A percentile compares a stretch with the other conserved stretches of the same genome.
Conservation (phyloP, 2,329 filamentous ascomycete species). For the Fusarium virguliforme region DNA sequence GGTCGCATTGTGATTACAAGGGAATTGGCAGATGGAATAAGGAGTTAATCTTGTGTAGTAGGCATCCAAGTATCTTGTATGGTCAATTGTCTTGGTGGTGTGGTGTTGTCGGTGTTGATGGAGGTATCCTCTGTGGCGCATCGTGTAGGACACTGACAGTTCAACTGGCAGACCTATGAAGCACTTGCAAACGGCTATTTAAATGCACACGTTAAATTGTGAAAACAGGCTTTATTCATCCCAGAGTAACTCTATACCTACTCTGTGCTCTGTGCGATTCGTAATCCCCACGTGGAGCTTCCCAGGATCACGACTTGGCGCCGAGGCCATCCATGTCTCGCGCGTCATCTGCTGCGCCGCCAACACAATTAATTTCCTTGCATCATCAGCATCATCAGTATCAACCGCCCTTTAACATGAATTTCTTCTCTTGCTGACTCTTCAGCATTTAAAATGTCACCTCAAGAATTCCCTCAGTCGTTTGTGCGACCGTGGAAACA, state of each 20-base stretch:
- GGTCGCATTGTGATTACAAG: neutral
- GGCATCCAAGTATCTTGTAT: no score
- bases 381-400: neutral
- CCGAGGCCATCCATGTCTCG: conserved; percentile 14
- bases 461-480: conserved; percentile 54
- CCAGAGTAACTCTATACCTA: neutral
- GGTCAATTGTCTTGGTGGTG: no score
- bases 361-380: conserved; percentile 11
- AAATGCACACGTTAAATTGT: no score
- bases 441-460: conserved; percentile 23
- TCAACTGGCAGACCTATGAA: no score
- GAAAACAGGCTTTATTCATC: neutral
- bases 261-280: no score
- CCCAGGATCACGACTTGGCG: conserved; percentile 27
- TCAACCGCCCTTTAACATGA: neutral
- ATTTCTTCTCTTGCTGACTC: neutral
- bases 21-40: neutral
- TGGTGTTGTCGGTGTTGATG: no score
- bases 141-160: no score
- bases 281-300: neutral
- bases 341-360: conserved; percentile 41
- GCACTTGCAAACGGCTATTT: no score
- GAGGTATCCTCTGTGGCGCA: no score
- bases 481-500: conserved; percentile 60
- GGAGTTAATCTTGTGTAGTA: neutral